Percentiles rank a stretch among this genome's conserved stretches.
Conservation (phyloP, 768 basidiomycete species). For the Pleurotus giganteus region DNA sequence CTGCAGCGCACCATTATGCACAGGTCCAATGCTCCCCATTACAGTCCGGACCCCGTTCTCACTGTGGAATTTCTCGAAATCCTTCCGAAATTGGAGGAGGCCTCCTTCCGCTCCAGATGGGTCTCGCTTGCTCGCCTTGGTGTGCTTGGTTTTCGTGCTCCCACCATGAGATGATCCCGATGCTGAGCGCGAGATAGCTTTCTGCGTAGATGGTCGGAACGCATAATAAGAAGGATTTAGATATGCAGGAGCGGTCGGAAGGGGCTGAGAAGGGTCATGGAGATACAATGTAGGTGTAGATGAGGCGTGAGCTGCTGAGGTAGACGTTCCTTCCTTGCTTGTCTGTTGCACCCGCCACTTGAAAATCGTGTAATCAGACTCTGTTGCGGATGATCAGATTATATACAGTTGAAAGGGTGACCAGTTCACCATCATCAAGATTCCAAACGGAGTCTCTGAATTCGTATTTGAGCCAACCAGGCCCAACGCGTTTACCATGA, state of each 20-base stretch:
- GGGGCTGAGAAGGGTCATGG: constrained; percentile 54
- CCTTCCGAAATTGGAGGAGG: constrained; percentile 64
- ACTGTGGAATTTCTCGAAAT: constrained; percentile 83
- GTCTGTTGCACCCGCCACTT: constrained; percentile 62
- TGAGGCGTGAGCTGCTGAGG: constrained; percentile 24
- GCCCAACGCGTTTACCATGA: constrained; percentile 58
- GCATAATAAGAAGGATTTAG: constrained; percentile 70
- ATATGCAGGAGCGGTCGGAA: constrained; percentile 64
- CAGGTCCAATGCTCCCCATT: constrained; percentile 87
- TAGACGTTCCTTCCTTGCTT: constrained; percentile 20
- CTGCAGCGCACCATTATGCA: constrained; percentile 64
- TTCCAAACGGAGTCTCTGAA: constrained; percentile 80
- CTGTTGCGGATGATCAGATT: constrained; percentile 28
- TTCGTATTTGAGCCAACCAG: constrained; percentile 87
- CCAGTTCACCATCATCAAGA: constrained; percentile 76
- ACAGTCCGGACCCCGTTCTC: constrained; percentile 95
- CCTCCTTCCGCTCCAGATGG: constrained; percentile 35
- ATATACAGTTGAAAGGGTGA: background rate
- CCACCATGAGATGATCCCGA: constrained; percentile 31
- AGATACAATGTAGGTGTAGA: constrained; percentile 58
- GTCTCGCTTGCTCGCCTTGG: constrained; percentile 33
- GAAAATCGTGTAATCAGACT: constrained; percentile 88
- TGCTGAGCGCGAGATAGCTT: constrained; percentile 21
- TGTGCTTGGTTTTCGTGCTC: constrained; percentile 39
- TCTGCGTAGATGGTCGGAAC: constrained; percentile 44